Conservation (phyloP, 2,329 filamentous ascomycete genomes). For the Aspergillus tamarii region DNA sequence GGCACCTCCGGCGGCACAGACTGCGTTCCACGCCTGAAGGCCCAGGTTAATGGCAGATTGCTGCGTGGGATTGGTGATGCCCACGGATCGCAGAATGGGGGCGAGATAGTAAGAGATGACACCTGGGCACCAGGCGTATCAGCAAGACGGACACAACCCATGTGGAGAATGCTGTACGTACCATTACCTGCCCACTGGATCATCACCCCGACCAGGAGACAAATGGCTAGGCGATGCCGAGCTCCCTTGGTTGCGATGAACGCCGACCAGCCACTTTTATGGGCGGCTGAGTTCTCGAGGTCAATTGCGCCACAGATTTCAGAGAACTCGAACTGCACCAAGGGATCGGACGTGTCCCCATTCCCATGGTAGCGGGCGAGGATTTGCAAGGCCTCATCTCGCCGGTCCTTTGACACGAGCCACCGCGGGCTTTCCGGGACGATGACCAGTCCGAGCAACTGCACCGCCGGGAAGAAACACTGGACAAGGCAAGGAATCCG, state of each 20-base stretch:
- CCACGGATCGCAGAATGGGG: background rate
- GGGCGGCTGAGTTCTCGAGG: background rate
- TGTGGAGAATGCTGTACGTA: background rate
- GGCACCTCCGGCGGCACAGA: background rate
- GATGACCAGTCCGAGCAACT: background rate
- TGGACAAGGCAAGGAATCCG: background rate
- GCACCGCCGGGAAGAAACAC: background rate
- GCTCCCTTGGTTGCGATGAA: background rate
- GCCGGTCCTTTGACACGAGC: background rate
- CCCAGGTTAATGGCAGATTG: background rate
- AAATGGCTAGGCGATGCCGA: background rate
- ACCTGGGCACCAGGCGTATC: background rate
- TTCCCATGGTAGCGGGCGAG: background rate
- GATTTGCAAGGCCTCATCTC: background rate
- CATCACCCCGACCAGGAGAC: background rate
- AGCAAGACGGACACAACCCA: background rate
- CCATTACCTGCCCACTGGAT: conserved; percentile 1
- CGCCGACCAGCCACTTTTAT: background rate
- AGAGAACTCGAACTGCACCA: background rate
- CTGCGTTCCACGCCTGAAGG: background rate
- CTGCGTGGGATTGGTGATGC: background rate
- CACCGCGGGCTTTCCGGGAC: background rate
- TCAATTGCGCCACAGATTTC: background rate
- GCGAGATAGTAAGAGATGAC: background rate
- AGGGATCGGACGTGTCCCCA: background rate